Conservation (phyloP, 192 early-diverging fungal species). For the Neocallimastix lanati region DNA sequence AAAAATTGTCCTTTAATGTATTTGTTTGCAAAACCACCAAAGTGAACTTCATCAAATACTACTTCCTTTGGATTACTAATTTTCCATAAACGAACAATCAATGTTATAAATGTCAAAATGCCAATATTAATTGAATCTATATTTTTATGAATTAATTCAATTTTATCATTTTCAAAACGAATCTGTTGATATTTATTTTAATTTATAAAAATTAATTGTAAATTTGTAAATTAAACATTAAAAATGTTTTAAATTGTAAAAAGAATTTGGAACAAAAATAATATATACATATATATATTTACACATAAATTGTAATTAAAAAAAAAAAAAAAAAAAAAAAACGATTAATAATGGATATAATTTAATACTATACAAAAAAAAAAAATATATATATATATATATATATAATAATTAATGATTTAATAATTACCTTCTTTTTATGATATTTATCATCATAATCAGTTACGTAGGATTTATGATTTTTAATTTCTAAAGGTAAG, state of each 20-base stretch:
- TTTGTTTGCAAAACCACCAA: slow-evolving; percentile 92
- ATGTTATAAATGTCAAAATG: not conserved
- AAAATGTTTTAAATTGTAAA: too few species aligned
- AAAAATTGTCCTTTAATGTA: slow-evolving; percentile 74
- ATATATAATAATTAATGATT: not conserved
- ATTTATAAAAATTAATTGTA: too few species aligned
- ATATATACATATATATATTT: too few species aligned
- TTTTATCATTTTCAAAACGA: not conserved
- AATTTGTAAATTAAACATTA: too few species aligned
- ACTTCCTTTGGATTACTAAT: not conserved
- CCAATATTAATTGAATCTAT: not conserved
- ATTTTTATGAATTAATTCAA: not conserved
- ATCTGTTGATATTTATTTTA: too few species aligned
- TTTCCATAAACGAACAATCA: not conserved
- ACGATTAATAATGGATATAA: too few species aligned
- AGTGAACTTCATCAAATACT: slow-evolving; percentile 92
- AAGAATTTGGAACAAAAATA: too few species aligned
- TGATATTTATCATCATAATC: not conserved
- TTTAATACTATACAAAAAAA: too few species aligned
- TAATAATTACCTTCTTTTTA: not conserved
- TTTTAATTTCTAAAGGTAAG: not conserved
- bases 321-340: too few species aligned
- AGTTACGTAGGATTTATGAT: not conserved
- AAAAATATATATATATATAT: not conserved
- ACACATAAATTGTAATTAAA: too few species aligned